Conservation (phyloP, 192 early-diverging fungal species). For the Backusella parvicylindrica region DNA sequence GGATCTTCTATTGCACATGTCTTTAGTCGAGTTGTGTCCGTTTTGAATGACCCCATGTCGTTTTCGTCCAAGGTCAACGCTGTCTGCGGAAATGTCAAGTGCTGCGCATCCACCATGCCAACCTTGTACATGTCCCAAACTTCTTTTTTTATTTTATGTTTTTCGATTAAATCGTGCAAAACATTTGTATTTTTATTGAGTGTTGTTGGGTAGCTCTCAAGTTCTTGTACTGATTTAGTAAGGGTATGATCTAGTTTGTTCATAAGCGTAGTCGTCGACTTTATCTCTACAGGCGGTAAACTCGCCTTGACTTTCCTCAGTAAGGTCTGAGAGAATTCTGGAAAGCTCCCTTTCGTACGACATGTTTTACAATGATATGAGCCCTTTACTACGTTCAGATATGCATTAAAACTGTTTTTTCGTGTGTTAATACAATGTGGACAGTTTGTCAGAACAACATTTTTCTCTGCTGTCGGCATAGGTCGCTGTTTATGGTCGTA, state of each 20-base stretch:
- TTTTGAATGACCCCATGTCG: conserved; percentile 1
- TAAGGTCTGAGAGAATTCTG: conserved; percentile 44
- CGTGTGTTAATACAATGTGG: conserved; percentile 34
- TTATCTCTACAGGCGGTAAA: conserved; percentile 20
- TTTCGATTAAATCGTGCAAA: conserved; percentile 30
- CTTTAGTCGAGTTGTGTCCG: conserved; percentile 49
- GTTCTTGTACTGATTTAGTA: conserved; percentile 38
- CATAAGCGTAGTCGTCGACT: conserved; percentile 35
- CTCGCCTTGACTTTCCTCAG: conserved; percentile 34
- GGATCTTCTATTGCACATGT: conserved; percentile 39
- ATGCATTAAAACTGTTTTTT: conserved; percentile 43
- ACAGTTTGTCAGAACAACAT: conserved; percentile 23
- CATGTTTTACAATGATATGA: conserved; percentile 56
- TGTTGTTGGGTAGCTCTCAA: conserved; percentile 29
- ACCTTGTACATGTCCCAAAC: conserved; percentile 34
- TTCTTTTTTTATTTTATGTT: conserved; percentile 18
- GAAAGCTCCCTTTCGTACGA: conserved; percentile 52
- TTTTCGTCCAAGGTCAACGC: conserved; percentile 12
- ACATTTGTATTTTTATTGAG: conserved; percentile 34
- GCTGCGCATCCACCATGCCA: conserved; percentile 28
- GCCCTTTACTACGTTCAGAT: conserved; percentile 48
- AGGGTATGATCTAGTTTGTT: conserved; percentile 20
- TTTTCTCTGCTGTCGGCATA: conserved; percentile 12
- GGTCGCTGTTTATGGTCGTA: conserved; percentile 29
- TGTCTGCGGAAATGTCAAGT: conserved; percentile 40